Evolutionary conservation across 2,329 filamentous ascomycete genomes (phyloP), one percentile per base, ranked within the genome.

Genomic region (Cercospora sp.): DNA sequence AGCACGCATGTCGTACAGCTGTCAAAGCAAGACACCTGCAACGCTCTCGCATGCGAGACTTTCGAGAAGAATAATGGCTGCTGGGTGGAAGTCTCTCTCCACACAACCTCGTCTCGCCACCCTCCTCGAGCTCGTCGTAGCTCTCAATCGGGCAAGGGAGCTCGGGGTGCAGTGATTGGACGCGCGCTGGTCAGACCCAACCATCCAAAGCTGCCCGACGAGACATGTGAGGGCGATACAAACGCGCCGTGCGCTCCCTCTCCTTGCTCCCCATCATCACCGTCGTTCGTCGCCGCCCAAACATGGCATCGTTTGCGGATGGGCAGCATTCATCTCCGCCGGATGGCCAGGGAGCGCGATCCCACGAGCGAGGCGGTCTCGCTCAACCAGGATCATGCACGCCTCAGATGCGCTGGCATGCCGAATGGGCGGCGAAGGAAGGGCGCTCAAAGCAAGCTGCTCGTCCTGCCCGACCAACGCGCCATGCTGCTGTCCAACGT

Each of bases 371-470:
- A 28, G 30, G 61, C 61, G 12, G n/a, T 16, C 48, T 8, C 20
- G 36, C 18, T 28, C 60, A 42, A 55, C 61, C 31, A 64, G 61
- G 61, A 57, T 64, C 9, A 40, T 53, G 61, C 61, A 53, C 61
- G 45, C 30, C 48, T 26, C 48, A 13, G 23, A 36, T 64, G 61
- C 61, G 61, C 61, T 64, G 61, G 61, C 61, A 64, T 10, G 36
- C 28, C 6, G n/a, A 26, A 53, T 53, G 48, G 48, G 48, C 18
- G 48, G 48, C 48, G 48, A 53, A 26, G 48, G 18, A 53, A 20
- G 48, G 48, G 23, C 36, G 45, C n/a, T 48, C 13, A n/a, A 40
- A 16, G 36, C 36, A 53, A 53, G 48, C 45, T 51, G 45, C 59
- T 48, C n/a, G 16, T 63, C 42, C 28, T 57, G 48, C 45, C 26